A percentile compares a stretch with the other conserved stretches of the same genome.
These are phyloP conservation scores for Kodamaea nitidulidarum DNA, from an alignment of 805 yeast species.

Conservation along the genomic window DNA sequence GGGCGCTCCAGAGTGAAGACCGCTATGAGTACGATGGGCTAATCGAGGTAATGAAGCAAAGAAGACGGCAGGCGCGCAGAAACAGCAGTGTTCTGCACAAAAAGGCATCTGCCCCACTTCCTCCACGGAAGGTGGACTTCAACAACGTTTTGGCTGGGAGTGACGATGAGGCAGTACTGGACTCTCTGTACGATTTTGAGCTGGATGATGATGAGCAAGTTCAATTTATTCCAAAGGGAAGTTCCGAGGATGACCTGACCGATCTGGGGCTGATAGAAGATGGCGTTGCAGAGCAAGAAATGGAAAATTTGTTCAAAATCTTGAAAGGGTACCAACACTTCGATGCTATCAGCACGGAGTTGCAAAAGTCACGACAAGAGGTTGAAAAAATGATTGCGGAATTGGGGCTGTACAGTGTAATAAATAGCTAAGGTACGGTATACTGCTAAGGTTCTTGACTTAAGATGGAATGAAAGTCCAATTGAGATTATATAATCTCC, in stretches of 20 bases:
- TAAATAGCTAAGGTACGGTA: conserved; percentile 35
- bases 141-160: conserved; percentile 14
- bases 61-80: not conserved
- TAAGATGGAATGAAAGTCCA: too few relatives aligned
- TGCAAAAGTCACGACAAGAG: conserved; percentile 52
- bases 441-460: too few relatives aligned
- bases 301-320: conserved; percentile 38
- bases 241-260: conserved; percentile 8
- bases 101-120: not conserved
- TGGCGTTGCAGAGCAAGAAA: conserved; percentile 21
- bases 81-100: not conserved
- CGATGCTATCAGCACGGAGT: conserved; percentile 68
- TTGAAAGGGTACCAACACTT: conserved; percentile 51
- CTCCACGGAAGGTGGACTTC: conserved; percentile 33
- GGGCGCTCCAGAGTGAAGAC: conserved; percentile 31
- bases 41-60: conserved; percentile 14
- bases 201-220: conserved; percentile 11
- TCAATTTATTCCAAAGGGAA: conserved; percentile 11
- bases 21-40: conserved; percentile 14
- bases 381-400: conserved; percentile 45
- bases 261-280: conserved; percentile 13
- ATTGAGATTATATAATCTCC: too few relatives aligned
- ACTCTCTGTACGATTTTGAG: not conserved
- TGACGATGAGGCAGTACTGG: conserved; percentile 7
- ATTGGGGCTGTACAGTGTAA: conserved; percentile 33